Evolutionary conservation across 2,329 filamentous ascomycete genomes (phyloP).

Genomic region (Corinectria fuckeliana): DNA sequence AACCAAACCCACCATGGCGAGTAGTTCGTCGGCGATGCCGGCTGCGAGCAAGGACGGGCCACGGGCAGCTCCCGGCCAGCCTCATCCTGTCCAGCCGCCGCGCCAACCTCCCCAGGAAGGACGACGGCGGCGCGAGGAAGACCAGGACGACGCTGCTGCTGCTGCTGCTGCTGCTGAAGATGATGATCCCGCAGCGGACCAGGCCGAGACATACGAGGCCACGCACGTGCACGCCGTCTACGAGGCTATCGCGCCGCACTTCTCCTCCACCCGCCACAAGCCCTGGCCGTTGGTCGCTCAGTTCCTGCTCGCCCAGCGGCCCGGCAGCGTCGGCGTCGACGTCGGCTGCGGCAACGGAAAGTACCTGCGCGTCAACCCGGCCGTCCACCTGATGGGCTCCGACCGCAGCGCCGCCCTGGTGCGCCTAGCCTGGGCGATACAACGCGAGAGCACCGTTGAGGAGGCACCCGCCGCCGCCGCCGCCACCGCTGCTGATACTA

Average conservation of each 20-base stretch:
- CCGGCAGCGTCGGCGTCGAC: slow-evolving; percentile 84
- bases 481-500: slow-evolving; percentile 8
- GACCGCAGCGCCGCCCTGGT: slow-evolving; percentile 74
- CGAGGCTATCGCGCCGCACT: slow-evolving; percentile 83
- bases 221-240: slow-evolving; percentile 92
- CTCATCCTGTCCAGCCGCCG: slow-evolving; percentile 19
- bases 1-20: slow-evolving; percentile 28
- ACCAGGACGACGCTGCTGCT: neutral
- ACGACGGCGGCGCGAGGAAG: too few relatives aligned
- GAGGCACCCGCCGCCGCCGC: slow-evolving; percentile 16
- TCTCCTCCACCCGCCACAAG: slow-evolving; percentile 79
- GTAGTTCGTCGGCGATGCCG: slow-evolving; percentile 36
- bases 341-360: slow-evolving; percentile 98
- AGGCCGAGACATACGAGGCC: slow-evolving; percentile 72
- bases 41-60: slow-evolving; percentile 25
- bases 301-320: slow-evolving; percentile 71
- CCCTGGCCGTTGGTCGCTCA: slow-evolving; percentile 91
- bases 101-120: slow-evolving; percentile 10
- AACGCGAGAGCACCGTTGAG: slow-evolving; percentile 21
- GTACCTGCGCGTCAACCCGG: slow-evolving; percentile 80
- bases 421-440: slow-evolving; percentile 51
- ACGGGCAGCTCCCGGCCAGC: slow-evolving; percentile 19
- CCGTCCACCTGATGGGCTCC: slow-evolving; percentile 81
- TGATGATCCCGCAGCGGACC: slow-evolving; percentile 32
- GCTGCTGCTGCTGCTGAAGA: slow-evolving; percentile 17